Percentiles rank a stretch among this genome's conserved stretches.
These are phyloP conservation scores for Globisporangium iwayamae DNA, from an alignment of 352 stramenopile genomes.

Conservation along the genomic window DNA sequence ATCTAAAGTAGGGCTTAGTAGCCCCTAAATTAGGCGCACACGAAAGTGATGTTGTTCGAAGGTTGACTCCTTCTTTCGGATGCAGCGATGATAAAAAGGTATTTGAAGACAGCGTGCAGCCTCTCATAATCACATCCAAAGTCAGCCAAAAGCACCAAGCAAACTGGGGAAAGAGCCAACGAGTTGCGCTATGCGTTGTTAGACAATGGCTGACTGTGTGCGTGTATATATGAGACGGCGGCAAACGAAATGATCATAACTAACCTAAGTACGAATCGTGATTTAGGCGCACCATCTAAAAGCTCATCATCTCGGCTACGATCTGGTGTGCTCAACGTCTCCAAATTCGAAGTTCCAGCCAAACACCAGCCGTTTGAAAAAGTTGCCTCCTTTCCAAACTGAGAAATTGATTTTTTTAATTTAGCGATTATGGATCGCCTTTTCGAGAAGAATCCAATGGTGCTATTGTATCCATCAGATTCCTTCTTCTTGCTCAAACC, in stretches of 20 bases:
- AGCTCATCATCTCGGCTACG: background rate
- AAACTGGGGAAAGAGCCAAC: background rate
- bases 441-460: background rate
- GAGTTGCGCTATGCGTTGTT: background rate
- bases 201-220: constrained; percentile 1
- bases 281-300: background rate
- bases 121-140: no score
- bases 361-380: background rate
- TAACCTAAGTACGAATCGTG: background rate
- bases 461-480: background rate
- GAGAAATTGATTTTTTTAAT: background rate
- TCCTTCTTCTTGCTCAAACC: background rate
- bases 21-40: no score
- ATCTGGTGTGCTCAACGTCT: background rate
- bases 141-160: background rate
- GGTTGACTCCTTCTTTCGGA: no score
- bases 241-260: background rate
- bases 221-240: background rate
- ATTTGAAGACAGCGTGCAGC: no score
- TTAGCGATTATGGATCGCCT: background rate
- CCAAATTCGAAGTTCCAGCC: background rate
- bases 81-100: no score
- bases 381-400: background rate
- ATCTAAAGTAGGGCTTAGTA: no score
- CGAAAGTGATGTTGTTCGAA: no score